Percentiles rank a stretch among this genome's conserved stretches.
Conservation (phyloP, 495 filamentous ascomycete species). For the Pyrenopolyporus hunteri region DNA sequence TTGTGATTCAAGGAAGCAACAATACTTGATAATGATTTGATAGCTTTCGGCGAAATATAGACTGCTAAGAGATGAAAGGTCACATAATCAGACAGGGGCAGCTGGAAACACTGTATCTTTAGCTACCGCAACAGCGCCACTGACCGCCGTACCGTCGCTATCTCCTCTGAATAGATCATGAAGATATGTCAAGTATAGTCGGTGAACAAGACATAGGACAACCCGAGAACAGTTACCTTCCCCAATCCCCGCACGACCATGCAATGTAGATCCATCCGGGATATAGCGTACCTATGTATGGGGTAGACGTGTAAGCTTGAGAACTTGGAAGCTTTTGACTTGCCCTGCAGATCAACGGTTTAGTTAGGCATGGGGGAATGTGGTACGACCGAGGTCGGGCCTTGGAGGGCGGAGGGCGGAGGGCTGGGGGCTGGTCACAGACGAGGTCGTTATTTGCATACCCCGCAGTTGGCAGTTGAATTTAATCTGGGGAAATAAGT, state of each 20-base stretch:
- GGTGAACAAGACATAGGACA: background rate
- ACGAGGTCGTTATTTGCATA: conserved; percentile 13
- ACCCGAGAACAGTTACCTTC: background rate
- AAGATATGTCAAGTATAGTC: background rate
- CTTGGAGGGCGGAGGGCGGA: background rate
- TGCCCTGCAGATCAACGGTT: background rate
- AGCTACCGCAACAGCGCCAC: too few species aligned
- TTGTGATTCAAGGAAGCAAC: background rate
- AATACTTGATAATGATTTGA: background rate
- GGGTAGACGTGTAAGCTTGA: background rate
- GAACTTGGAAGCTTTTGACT: background rate
- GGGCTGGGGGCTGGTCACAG: too few species aligned
- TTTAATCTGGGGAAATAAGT: background rate
- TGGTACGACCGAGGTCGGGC: background rate
- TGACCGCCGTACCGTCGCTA: too few species aligned
- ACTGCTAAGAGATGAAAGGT: too few species aligned
- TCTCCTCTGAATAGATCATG: background rate
- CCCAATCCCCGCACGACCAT: conserved; percentile 25
- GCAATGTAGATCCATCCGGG: conserved; percentile 26
- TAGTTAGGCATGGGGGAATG: too few species aligned
- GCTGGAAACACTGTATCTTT: too few species aligned
- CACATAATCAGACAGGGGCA: too few species aligned
- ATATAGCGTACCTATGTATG: background rate
- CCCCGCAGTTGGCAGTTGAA: background rate
- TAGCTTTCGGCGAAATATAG: too few species aligned